Conservation (phyloP, 176 grass and related monocot genomes). For the Oryza glumipatula region DNA sequence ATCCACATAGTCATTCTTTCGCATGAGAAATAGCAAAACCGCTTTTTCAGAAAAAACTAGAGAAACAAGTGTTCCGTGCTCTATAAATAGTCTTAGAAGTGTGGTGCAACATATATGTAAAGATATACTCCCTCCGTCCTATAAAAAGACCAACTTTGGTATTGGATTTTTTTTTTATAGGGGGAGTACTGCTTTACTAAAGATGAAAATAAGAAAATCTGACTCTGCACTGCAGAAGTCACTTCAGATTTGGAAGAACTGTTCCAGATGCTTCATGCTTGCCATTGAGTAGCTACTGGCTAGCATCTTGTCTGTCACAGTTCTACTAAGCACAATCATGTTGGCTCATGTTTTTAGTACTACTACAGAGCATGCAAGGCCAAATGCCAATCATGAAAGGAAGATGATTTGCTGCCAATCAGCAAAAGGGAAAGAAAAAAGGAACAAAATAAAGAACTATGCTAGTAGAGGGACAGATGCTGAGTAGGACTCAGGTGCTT, state of each 20-base stretch:
- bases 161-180: too few species aligned
- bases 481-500: constrained; percentile 34
- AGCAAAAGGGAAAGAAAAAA: neutral
- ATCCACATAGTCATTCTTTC: too few species aligned
- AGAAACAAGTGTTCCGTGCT: too few species aligned
- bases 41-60: too few species aligned
- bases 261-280: constrained; percentile 37
- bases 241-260: constrained; percentile 35
- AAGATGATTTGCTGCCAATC: constrained; percentile 37
- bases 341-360: constrained; percentile 2
- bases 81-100: too few species aligned
- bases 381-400: constrained; percentile 35
- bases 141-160: too few species aligned
- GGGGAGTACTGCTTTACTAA: neutral
- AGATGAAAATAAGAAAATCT: neutral
- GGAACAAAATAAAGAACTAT: neutral
- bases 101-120: too few species aligned
- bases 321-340: constrained; percentile 23
- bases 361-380: constrained; percentile 14
- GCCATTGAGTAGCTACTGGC: neutral
- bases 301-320: constrained; percentile 29
- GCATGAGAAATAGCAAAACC: too few species aligned
- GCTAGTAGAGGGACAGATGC: constrained; percentile 6
- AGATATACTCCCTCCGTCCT: too few species aligned
- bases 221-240: neutral